A percentile compares a stretch with the other conserved stretches of the same genome.
Conservation (phyloP, 305 asterid genomes). For the Solanum hybrid region DNA sequence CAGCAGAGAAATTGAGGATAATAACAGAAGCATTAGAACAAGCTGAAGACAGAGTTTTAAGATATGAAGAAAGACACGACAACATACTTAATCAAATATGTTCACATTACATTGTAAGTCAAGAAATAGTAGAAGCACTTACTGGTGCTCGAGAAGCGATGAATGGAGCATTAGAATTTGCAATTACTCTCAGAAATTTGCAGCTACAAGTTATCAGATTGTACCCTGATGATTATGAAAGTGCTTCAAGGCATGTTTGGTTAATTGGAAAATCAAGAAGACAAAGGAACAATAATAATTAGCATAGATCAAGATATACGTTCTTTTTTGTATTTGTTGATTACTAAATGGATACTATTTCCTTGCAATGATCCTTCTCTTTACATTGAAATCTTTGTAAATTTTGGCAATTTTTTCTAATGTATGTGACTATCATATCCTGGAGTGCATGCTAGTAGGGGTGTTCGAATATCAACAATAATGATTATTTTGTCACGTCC, state of each 20-base stretch:
- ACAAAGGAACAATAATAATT: neutral
- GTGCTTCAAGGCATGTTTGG: neutral
- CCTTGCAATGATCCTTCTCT: no score
- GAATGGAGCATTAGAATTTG: constrained; percentile 33
- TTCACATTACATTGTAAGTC: constrained; percentile 8
- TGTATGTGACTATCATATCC: neutral
- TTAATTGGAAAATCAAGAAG: constrained; percentile 4
- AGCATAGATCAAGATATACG: neutral
- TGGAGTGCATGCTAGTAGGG: neutral
- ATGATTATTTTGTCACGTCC: neutral
- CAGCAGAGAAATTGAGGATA: constrained; percentile 14
- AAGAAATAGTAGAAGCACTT: no score
- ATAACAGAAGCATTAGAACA: constrained; percentile 15
- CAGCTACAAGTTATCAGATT: constrained; percentile 2
- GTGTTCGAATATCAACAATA: neutral
- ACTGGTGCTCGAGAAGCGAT: constrained; percentile 28
- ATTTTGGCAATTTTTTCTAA: neutral
- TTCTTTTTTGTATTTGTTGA: no score
- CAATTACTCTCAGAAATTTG: constrained; percentile 2
- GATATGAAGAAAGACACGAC: constrained; percentile 24
- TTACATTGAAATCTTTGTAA: no score
- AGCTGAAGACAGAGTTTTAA: constrained; percentile 19
- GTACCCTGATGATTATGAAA: constrained; percentile 5
- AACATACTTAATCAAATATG: constrained; percentile 29
- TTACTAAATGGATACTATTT: neutral